These are phyloP conservation scores for Friedmanniomyces endolithicus DNA, from an alignment of 495 filamentous ascomycete genomes.

Conservation along the genomic window DNA sequence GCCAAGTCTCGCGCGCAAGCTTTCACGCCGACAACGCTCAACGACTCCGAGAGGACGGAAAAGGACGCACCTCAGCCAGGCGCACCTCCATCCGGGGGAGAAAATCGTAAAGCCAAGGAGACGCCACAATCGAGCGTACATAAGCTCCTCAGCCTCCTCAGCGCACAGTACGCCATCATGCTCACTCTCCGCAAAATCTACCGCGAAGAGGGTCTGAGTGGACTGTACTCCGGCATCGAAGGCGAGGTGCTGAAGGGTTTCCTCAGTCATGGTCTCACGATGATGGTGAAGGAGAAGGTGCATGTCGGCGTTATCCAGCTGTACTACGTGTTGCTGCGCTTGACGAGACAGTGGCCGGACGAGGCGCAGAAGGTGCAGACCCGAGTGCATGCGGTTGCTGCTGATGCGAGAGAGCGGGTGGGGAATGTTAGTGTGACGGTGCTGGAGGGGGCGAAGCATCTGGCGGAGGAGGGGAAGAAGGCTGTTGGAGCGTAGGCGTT, in stretches of 20 bases:
- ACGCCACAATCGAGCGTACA: slow-evolving; percentile 10
- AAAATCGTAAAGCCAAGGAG: background rate
- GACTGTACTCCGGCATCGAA: slow-evolving; percentile 63
- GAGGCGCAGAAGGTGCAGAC: slow-evolving; percentile 21
- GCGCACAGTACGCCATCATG: slow-evolving; percentile 43
- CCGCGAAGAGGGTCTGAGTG: slow-evolving; percentile 50
- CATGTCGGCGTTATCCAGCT: slow-evolving; percentile 59
- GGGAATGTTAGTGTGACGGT: slow-evolving; percentile 6
- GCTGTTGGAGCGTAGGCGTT: background rate
- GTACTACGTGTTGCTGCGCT: slow-evolving; percentile 42
- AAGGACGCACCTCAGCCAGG: background rate
- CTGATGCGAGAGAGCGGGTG: slow-evolving; percentile 8
- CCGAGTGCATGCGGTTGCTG: background rate
- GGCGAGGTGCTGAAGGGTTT: slow-evolving; percentile 77
- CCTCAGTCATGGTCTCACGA: slow-evolving; percentile 77
- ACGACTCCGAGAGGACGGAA: slow-evolving; percentile 13
- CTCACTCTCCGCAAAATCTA: slow-evolving; percentile 50
- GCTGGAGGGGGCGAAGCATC: slow-evolving; percentile 3
- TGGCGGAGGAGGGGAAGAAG: slow-evolving; percentile 4
- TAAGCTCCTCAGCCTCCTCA: slow-evolving; percentile 6
- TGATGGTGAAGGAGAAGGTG: slow-evolving; percentile 74
- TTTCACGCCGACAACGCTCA: background rate
- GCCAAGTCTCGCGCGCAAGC: slow-evolving; percentile 66
- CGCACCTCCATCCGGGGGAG: background rate
- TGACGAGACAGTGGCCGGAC: slow-evolving; percentile 25